Conservation (phyloP, 345 rosid species). For the Hevea brasiliensis region DNA sequence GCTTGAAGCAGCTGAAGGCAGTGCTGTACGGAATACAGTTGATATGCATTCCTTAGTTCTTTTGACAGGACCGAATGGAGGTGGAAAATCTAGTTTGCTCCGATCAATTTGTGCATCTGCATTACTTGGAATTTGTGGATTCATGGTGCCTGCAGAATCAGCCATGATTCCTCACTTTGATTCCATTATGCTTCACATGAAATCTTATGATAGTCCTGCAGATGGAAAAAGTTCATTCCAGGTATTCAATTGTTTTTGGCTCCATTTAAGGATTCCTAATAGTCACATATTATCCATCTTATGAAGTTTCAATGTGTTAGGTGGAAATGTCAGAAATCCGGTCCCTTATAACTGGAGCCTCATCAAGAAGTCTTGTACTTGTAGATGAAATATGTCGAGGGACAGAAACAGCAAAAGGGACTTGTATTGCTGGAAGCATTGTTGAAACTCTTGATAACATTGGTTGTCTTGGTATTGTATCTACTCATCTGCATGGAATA, state of each 20-base stretch:
- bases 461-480: slow-evolving; percentile 88
- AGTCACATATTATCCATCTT: not conserved
- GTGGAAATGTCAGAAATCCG: slow-evolving; percentile 97
- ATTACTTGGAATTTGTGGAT: slow-evolving; percentile 88
- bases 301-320: slow-evolving; percentile 35
- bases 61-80: slow-evolving; percentile 96
- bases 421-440: slow-evolving; percentile 96
- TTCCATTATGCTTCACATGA: slow-evolving; percentile 97
- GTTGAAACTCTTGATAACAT: slow-evolving; percentile 69
- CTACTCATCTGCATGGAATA: slow-evolving; percentile 93
- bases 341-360: slow-evolving; percentile 61
- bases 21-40: slow-evolving; percentile 76
- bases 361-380: slow-evolving; percentile 89
- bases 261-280: not conserved
- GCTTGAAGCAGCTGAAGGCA: slow-evolving; percentile 84
- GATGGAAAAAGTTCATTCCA: slow-evolving; percentile 98
- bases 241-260: slow-evolving; percentile 39
- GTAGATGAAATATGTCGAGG: slow-evolving; percentile 96
- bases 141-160: slow-evolving; percentile 93
- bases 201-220: slow-evolving; percentile 96
- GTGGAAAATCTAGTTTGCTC: slow-evolving; percentile 98
- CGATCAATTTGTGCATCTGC: slow-evolving; percentile 91
- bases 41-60: slow-evolving; percentile 84
- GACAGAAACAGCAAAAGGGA: slow-evolving; percentile 94
- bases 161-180: slow-evolving; percentile 82